Conservation (phyloP, 2,329 filamentous ascomycete species). For the Stachybotrys elegans region DNA sequence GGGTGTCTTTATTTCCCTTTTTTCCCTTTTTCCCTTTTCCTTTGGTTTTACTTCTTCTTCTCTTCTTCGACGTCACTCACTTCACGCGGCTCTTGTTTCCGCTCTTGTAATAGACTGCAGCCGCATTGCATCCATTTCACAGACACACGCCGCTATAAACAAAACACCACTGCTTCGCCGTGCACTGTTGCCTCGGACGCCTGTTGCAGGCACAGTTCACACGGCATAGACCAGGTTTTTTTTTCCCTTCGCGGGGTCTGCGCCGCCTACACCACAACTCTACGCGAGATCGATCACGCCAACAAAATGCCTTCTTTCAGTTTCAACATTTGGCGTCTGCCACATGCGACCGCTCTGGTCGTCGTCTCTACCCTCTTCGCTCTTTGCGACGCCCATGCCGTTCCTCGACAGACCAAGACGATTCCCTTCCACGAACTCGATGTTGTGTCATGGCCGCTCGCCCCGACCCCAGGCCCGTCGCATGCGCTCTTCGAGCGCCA, state of each 20-base stretch:
- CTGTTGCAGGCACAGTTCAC: too few species aligned
- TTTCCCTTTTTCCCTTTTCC: constrained; percentile 10
- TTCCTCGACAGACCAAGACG: constrained; percentile 36
- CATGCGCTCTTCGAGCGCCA: constrained; percentile 30
- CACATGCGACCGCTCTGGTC: constrained; percentile 27
- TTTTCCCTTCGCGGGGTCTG: too few species aligned
- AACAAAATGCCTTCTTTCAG: too few species aligned
- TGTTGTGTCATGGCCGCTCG: constrained; percentile 32
- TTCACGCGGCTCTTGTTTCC: not conserved
- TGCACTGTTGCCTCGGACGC: too few species aligned
- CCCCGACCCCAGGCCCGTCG: constrained; percentile 35
- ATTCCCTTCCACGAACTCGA: constrained; percentile 31
- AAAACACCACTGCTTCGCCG: too few species aligned
- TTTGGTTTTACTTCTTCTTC: constrained; percentile 9
- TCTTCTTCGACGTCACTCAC: not conserved
- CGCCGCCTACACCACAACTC: too few species aligned
- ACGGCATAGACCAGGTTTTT: too few species aligned
- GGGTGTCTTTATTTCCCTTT: constrained; percentile 6
- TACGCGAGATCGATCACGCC: too few species aligned
- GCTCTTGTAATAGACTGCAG: too few species aligned
- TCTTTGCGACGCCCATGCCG: constrained; percentile 28
- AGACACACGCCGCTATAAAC: too few species aligned
- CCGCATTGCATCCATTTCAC: too few species aligned
- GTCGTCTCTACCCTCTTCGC: constrained; percentile 27
- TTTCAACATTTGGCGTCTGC: constrained; percentile 22